These are phyloP conservation scores for Trametes gibbosa DNA, from an alignment of 768 basidiomycete genomes.

Conservation along the genomic window DNA sequence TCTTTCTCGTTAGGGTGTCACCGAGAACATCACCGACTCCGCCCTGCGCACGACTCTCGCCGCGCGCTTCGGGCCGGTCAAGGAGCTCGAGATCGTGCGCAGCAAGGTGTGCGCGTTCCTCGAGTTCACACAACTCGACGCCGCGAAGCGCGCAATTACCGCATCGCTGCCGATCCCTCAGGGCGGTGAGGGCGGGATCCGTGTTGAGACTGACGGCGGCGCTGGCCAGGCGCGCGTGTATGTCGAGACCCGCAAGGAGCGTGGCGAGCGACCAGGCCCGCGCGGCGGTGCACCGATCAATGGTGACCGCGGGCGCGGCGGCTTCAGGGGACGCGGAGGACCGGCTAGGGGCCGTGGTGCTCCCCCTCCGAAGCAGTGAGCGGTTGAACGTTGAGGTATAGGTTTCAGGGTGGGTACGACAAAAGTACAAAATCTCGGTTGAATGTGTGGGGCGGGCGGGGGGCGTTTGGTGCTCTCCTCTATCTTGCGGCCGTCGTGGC, in stretches of 20 bases:
- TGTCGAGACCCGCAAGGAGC: slow-evolving; percentile 90
- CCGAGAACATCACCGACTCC: slow-evolving; percentile 56
- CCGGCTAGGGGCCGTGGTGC: slow-evolving; percentile 43
- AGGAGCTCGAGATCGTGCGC: slow-evolving; percentile 87
- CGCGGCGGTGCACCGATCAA: slow-evolving; percentile 57
- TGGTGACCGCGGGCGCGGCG: slow-evolving; percentile 51
- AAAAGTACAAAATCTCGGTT: slow-evolving; percentile 17
- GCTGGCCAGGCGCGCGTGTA: slow-evolving; percentile 52
- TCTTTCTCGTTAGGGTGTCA: slow-evolving; percentile 56
- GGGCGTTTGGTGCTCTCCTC: too few relatives aligned
- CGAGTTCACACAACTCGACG: slow-evolving; percentile 76
- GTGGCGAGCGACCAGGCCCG: slow-evolving; percentile 72
- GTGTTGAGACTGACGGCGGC: slow-evolving; percentile 64
- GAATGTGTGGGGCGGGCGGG: background rate
- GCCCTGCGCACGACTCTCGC: slow-evolving; percentile 51
- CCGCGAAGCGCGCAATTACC: slow-evolving; percentile 83
- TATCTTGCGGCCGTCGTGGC: background rate
- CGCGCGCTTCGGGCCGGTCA: slow-evolving; percentile 74
- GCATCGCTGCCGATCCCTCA: slow-evolving; percentile 60
- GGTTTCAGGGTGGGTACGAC: background rate
- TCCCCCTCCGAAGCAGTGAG: slow-evolving; percentile 26
- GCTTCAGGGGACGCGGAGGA: slow-evolving; percentile 46
- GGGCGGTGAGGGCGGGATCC: slow-evolving; percentile 90
- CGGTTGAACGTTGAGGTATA: background rate
- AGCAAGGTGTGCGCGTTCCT: slow-evolving; percentile 91